Conservation (phyloP, 2,329 filamentous ascomycete species). For the Penicillium olsonii region DNA sequence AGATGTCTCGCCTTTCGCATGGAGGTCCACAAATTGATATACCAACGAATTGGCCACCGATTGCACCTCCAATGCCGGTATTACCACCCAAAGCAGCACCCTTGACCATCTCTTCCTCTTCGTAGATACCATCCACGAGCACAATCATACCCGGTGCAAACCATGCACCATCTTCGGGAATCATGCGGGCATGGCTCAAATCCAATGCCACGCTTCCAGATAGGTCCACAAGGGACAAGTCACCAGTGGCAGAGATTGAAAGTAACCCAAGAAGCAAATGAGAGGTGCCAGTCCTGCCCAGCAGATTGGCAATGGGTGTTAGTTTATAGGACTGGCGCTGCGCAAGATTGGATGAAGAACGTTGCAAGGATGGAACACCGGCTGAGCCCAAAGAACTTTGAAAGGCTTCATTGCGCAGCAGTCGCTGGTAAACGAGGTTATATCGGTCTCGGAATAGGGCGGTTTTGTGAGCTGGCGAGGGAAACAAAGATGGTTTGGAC, state of each 20-base stretch:
- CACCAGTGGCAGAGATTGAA: slow-evolving; percentile 76
- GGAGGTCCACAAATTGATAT: slow-evolving; percentile 91
- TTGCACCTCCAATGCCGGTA: slow-evolving; percentile 81
- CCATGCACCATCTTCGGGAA: slow-evolving; percentile 86
- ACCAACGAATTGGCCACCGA: slow-evolving; percentile 88
- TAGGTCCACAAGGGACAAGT: slow-evolving; percentile 78
- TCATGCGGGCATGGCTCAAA: slow-evolving; percentile 73
- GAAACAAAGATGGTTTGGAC: slow-evolving; percentile 69
- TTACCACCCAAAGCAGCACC: slow-evolving; percentile 72
- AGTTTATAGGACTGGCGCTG: slow-evolving; percentile 76
- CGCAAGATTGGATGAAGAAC: slow-evolving; percentile 58
- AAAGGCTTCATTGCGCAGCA: slow-evolving; percentile 90
- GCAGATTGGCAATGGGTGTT: slow-evolving; percentile 75
- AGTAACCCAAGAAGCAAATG: slow-evolving; percentile 88
- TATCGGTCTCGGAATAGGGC: slow-evolving; percentile 85
- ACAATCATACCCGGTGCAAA: slow-evolving; percentile 96
- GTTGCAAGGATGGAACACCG: slow-evolving; percentile 56
- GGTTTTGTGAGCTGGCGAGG: slow-evolving; percentile 78
- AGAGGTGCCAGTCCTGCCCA: slow-evolving; percentile 77
- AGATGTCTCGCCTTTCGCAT: slow-evolving; percentile 78
- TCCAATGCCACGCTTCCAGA: slow-evolving; percentile 87
- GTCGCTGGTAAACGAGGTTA: slow-evolving; percentile 85
- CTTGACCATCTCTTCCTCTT: slow-evolving; percentile 74
- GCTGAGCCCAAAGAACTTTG: slow-evolving; percentile 74
- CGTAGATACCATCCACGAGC: slow-evolving; percentile 91